phyloP scores from a whole-genome alignment of 2,329 filamentous ascomycete genomes.

The Teratosphaeria zuluensis region DNA sequence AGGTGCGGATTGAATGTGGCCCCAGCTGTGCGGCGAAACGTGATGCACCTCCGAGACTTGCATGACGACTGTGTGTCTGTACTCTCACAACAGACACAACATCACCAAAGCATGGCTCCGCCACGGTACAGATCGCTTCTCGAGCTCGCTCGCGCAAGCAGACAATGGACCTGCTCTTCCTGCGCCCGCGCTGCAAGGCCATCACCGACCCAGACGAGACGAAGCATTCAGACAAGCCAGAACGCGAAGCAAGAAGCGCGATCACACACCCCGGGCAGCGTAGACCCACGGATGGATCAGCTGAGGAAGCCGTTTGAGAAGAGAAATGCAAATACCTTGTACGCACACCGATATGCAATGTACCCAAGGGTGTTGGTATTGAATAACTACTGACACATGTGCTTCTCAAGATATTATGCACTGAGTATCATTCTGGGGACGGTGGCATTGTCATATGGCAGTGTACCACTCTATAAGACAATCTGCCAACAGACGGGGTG shows the following conservation, averaged over 20 bases:
- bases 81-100: background rate
- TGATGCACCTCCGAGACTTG: conserved; percentile 11
- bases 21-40: conserved; percentile 5
- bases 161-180: conserved; percentile 14
- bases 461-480: conserved; percentile 82
- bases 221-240: conserved; percentile 17
- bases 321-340: conserved; percentile 61
- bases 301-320: conserved; percentile 54
- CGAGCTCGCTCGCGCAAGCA: conserved; percentile 14
- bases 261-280: background rate
- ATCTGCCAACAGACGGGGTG: conserved; percentile 82
- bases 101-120: conserved; percentile 17
- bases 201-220: conserved; percentile 16
- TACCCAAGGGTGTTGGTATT: background rate
- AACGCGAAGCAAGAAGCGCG: conserved; percentile 11
- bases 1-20: background rate
- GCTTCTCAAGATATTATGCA: conserved; percentile 52
- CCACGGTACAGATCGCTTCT: conserved; percentile 20
- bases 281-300: conserved; percentile 51
- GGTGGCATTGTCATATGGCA: conserved; percentile 71
- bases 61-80: background rate
- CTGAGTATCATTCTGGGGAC: conserved; percentile 70
- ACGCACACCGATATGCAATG: conserved; percentile 12
- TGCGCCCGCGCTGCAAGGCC: conserved; percentile 7
- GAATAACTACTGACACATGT: conserved; percentile 23